Conservation (phyloP, 495 filamentous ascomycete species). For the Schizothecium vesticola region DNA sequence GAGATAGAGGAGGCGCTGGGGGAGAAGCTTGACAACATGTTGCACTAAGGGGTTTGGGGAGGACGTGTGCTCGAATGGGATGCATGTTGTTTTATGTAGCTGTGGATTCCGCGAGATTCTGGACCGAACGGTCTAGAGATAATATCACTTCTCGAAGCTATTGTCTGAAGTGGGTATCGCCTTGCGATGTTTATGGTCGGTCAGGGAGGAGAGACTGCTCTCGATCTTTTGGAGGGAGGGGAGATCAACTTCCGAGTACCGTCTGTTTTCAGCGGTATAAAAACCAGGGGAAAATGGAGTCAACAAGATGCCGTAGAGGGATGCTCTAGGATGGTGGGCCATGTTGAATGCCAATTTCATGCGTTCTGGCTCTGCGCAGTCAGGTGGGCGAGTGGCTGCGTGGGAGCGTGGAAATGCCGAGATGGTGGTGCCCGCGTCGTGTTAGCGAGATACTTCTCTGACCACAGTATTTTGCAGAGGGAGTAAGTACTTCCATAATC, state of each 20-base stretch:
- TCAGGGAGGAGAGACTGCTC: no score
- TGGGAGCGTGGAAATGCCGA: background rate
- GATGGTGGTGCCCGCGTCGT: background rate
- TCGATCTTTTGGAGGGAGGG: background rate
- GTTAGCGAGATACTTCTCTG: background rate
- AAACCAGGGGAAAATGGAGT: background rate
- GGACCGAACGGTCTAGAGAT: background rate
- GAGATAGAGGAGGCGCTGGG: conserved; percentile 82
- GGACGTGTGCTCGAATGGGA: background rate
- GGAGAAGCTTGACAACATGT: conserved; percentile 82
- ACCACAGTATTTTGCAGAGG: background rate
- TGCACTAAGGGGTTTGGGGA: conserved; percentile 50
- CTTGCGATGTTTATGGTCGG: background rate
- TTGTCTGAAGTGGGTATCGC: background rate
- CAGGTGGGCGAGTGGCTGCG: background rate
- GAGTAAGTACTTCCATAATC: background rate
- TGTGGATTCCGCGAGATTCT: background rate
- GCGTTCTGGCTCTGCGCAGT: background rate
- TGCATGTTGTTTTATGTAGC: background rate
- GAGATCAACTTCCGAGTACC: background rate
- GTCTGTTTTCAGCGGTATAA: background rate
- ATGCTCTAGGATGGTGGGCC: background rate
- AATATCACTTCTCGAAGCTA: background rate
- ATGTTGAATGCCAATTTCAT: background rate
- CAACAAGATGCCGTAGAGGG: background rate